Base-by-base conservation (phyloP, 345 rosid species). In the Noccaea caerulescens region DNA sequence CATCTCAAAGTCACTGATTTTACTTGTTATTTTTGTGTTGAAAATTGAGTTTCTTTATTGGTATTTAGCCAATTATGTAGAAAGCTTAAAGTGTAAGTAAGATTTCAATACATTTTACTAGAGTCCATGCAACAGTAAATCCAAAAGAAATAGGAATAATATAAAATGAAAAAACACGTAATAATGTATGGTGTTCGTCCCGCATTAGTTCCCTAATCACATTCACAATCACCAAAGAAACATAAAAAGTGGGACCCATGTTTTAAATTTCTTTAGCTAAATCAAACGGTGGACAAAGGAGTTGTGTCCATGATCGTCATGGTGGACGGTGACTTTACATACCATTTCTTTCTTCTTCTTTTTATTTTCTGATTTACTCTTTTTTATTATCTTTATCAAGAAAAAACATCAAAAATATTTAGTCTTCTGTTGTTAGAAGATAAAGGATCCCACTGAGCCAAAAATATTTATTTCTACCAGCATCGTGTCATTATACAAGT, bases 271-370 rank as follows among this genome's bases (percentile, higher is more conserved):
- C 6, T 39, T 66, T 68, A 49, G 23, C 16, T 76, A 18, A 63
- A 83, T 84, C 70, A 44, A 23, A 76, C 39, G 76, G 81, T 58
- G 79, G 67, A 72, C 66, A 73, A 63, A 76, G 66, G 43, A 73
- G 63, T 66, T 61, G 80, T 79, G 85, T 79, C 84, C 81, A 78
- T 63, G 83, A 77, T 77, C 75, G 12, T 68, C 80, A 68, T 62
- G 78, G 18, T 11, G 64, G 56, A 39, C 50, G 80, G 77, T 79
- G 85, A 55, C 75, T 64, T 70, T 79, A 63, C 79, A 47, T 62
- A 13, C 79, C 72, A 47, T 41, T 49, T 58, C 75, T 70, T 76
- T 76, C 53, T 37, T n/a, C 23, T 20, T 42, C 3, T 32, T 20
- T 10, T n/a, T 69, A 27, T 27, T 27, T 27, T 27, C 30, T 39